A percentile compares a stretch with the other conserved stretches of the same genome.
Evolutionary conservation across 345 rosid genomes (phyloP).

Genomic region (Eucalyptus erythrocorys): DNA sequence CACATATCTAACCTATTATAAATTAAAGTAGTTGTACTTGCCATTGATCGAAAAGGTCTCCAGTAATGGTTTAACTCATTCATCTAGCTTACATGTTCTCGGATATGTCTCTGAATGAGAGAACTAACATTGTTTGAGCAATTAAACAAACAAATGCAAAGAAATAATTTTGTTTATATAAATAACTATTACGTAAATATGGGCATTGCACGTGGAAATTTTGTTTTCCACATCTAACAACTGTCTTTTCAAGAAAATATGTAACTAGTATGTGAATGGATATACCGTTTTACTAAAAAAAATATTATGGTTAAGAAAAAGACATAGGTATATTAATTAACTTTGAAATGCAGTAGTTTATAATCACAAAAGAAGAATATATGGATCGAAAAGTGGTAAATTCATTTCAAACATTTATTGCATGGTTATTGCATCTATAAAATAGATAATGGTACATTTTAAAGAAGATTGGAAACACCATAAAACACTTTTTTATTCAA

Average conservation of each 20-base stretch:
- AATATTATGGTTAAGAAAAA: background rate
- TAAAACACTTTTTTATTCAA: background rate
- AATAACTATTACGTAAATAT: background rate
- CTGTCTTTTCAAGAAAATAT: background rate
- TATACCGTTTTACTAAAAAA: background rate
- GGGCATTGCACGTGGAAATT: background rate
- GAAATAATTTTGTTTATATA: background rate
- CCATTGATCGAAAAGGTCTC: background rate
- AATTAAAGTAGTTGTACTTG: background rate
- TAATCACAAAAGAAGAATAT: background rate
- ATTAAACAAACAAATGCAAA: background rate
- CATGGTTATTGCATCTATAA: background rate
- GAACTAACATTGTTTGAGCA: background rate
- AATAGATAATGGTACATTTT: background rate
- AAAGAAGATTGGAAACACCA: background rate
- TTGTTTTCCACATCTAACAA: background rate
- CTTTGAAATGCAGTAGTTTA: background rate
- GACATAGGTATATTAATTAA: background rate
- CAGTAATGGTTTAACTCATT: background rate
- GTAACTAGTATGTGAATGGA: background rate
- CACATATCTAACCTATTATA: background rate
- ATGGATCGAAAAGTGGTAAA: background rate
- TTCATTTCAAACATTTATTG: background rate
- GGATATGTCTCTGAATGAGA: background rate
- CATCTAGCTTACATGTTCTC: background rate